Base-by-base conservation (phyloP, 106 monocot genomes). In the Triglochin maritima region DNA sequence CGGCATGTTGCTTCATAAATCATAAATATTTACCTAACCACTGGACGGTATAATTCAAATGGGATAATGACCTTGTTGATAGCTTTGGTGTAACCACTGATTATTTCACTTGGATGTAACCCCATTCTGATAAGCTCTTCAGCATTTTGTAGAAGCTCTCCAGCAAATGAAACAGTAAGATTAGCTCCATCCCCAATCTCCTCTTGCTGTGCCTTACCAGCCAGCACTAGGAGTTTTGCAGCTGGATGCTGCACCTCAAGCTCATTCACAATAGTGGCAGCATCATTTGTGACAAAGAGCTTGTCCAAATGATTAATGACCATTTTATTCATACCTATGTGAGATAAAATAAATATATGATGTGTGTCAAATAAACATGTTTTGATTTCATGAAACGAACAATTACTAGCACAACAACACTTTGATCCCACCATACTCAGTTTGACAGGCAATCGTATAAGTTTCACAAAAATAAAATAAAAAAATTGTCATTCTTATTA, bases 171-270 rank as follows among this genome's bases (percentile, higher is more conserved):
- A n/a, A 98, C 76, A 5, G 86, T 79, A 6, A 98, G 84, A 68
- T 98, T 98, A 44, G 96, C 91, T 9, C 96, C 96, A 17, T 69
- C 76, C 4, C 76, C 96, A 17, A 98, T 85, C 76, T 98, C 96
- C 70, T 98, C 96, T 71, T 98, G 96, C 57, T 91, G 96, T 29
- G 96, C 91, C 81, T 86, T 88, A 47, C 91, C 84, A 2, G 91
- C 96, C 3, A 98, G 64, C 16, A 98, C 96, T 57, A 91, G 75
- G 52, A 98, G 71, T 77, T 98, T 98, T 3, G 96, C 96, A 61
- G 96, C 96, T 0, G 96, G 96, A 64, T 98, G 96, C 68, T 98
- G 96, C 44, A 98, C 88, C 76, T 98, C 96, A 4, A 98, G 88
- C 56, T 98, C 96, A 56, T 86, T 98, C 47, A 98, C 86, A 47